Evolutionary conservation across 371 early-diverging fungal species (phyloP), one percentile per base, ranked within the genome.

Genomic region (Capniomyces stellatus): DNA sequence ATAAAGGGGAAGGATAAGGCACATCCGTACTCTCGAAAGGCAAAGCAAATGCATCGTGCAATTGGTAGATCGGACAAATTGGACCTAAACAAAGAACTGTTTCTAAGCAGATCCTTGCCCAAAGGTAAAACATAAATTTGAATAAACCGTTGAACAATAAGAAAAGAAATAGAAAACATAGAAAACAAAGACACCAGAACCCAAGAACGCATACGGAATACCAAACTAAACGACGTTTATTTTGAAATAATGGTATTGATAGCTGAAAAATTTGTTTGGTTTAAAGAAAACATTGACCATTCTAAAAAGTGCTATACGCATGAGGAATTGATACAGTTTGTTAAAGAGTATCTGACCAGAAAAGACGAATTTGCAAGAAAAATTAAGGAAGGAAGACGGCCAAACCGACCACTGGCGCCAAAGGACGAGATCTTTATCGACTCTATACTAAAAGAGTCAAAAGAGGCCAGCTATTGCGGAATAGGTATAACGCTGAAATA

Each of bases 21-120:
- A n/a, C 79, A 79, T 52, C 79, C 79, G 13, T 76, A 73, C 54
- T 79, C 79, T 46, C 70, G 79, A 41, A 78, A 77, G 53, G 79
- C 79, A 3, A 63, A 50, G 18, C 79, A 79, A 55, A 60, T 75
- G 54, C 63, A 64, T 22, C 59, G 79, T 24, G 77, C 77, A 3
- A 60, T 73, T 53, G 62, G 66, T 35, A 65, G 75, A 23, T 70
- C 69, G 19, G 62, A 66, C 13, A 51, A 54, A 35, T 55, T 74
- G 13, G 60, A 55, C 22, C 60, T 60, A 25, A 52, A 66, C 46
- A 72, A 69, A 50, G 21, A 46, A 13, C 61, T 54, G 18, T 64
- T 71, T 44, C 57, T 54, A 1, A 54, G 47, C 43, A 51, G 56
- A 21, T 51, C 55, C 0, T 29, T 62, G 50, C 42, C 47, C 10